These are phyloP conservation scores for Aquanectria penicillioides DNA, from an alignment of 2,329 filamentous ascomycete genomes.

Conservation along the genomic window DNA sequence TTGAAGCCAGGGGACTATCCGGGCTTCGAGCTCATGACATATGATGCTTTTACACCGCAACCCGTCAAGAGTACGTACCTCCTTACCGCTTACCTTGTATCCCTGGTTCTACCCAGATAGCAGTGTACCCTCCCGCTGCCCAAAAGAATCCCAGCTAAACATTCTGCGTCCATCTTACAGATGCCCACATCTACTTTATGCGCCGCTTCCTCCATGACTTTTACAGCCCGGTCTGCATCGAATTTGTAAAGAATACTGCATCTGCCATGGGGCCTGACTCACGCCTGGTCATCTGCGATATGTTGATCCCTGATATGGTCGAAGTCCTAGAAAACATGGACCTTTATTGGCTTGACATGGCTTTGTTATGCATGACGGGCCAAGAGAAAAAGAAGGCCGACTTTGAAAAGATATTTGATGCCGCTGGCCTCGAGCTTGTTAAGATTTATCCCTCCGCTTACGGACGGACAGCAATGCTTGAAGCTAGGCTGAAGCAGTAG, in stretches of 20 bases:
- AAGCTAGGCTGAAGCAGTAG: conserved; percentile 38
- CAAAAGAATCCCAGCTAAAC: neutral
- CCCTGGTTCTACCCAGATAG: no score
- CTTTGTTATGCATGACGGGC: conserved; percentile 43
- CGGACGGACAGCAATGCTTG: conserved; percentile 46
- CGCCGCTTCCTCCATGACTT: conserved; percentile 47
- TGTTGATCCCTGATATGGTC: conserved; percentile 46
- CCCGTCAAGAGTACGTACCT: conserved; percentile 34
- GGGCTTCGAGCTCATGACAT: conserved; percentile 41
- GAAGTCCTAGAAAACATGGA: conserved; percentile 37
- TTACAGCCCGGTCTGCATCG: conserved; percentile 42
- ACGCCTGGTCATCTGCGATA: conserved; percentile 47
- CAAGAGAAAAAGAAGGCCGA: conserved; percentile 46
- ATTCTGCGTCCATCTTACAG: conserved; percentile 15
- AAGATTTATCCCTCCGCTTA: conserved; percentile 44
- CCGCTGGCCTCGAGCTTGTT: conserved; percentile 45
- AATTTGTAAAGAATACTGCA: conserved; percentile 44
- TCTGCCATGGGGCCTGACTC: conserved; percentile 46
- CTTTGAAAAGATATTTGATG: conserved; percentile 45
- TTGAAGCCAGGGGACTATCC: conserved; percentile 32
- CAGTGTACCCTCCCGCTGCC: no score
- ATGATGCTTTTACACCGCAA: conserved; percentile 31
- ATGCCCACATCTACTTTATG: conserved; percentile 48
- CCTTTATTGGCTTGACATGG: conserved; percentile 47
- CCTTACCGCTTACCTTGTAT: neutral